phyloP scores from a whole-genome alignment of 1,139 yeast genomes.

The Candida sanyaensis region DNA sequence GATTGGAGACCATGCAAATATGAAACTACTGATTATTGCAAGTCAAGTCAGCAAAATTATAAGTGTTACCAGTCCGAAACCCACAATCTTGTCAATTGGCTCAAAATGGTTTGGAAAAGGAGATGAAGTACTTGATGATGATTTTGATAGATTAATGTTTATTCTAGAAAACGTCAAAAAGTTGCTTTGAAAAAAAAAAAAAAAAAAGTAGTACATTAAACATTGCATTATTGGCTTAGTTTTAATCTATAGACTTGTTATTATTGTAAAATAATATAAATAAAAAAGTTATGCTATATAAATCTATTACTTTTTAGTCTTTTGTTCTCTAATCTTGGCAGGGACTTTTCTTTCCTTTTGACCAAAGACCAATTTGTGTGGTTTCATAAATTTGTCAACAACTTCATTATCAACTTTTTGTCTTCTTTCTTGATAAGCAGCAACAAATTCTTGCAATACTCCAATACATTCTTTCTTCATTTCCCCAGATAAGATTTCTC shows the following conservation, averaged over 20 bases:
- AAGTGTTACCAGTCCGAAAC: constrained; percentile 29
- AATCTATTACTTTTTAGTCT: constrained; percentile 17
- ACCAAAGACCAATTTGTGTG: constrained; percentile 81
- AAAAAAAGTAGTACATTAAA: background rate
- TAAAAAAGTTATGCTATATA: no score
- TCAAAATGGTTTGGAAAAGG: constrained; percentile 48
- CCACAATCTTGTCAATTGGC: constrained; percentile 40
- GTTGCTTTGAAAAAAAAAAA: constrained; percentile 15
- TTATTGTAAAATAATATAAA: no score
- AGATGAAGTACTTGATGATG: constrained; percentile 31
- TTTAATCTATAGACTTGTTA: background rate
- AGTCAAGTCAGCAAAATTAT: constrained; percentile 45
- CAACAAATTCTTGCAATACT: constrained; percentile 75
- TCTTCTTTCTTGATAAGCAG: constrained; percentile 79
- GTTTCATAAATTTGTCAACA: constrained; percentile 76
- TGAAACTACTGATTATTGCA: constrained; percentile 44
- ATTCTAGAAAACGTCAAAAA: constrained; percentile 35
- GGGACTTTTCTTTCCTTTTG: constrained; percentile 70
- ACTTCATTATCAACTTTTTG: constrained; percentile 63
- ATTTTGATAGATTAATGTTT: constrained; percentile 46
- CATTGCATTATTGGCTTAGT: background rate
- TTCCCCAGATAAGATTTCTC: constrained; percentile 89
- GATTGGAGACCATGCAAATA: constrained; percentile 42
- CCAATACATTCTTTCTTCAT: constrained; percentile 87
- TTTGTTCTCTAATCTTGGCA: constrained; percentile 52